Percentiles rank a stretch among this genome's conserved stretches.
Evolutionary conservation across 768 basidiomycete species (phyloP).

Genomic region (Pulveroboletus sp.): DNA sequence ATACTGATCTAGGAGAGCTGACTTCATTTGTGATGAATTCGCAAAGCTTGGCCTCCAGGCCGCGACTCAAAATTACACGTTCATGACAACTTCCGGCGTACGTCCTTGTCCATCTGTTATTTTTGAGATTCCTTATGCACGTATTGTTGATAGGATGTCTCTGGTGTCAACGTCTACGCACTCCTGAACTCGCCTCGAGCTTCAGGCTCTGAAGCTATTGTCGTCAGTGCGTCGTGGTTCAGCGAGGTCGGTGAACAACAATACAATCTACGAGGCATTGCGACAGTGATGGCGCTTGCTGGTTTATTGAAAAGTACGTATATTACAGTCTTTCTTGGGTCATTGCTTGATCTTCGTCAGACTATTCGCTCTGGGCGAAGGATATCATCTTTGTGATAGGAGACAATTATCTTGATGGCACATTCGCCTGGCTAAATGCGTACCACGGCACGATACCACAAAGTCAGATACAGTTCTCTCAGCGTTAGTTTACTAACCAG

Average conservation of each 20-base stretch:
- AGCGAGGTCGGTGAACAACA: slow-evolving; percentile 55
- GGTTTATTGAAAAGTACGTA: slow-evolving; percentile 72
- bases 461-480: slow-evolving; percentile 42
- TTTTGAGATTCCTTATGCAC: background rate
- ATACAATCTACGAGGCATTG: slow-evolving; percentile 80
- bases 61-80: slow-evolving; percentile 64
- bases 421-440: slow-evolving; percentile 85
- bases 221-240: slow-evolving; percentile 88
- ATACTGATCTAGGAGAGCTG: slow-evolving; percentile 51
- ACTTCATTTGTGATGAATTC: slow-evolving; percentile 60
- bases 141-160: slow-evolving; percentile 38
- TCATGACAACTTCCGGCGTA: slow-evolving; percentile 50
- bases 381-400: slow-evolving; percentile 88
- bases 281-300: slow-evolving; percentile 83
- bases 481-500: background rate
- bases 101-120: background rate
- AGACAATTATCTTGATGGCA: slow-evolving; percentile 85
- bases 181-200: slow-evolving; percentile 78
- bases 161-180: slow-evolving; percentile 80
- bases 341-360: slow-evolving; percentile 35
- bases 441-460: slow-evolving; percentile 70
- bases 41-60: slow-evolving; percentile 67
- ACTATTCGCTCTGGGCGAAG: slow-evolving; percentile 90
- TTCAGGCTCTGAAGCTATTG: slow-evolving; percentile 90
- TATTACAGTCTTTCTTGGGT: background rate